Conservation (phyloP, 768 basidiomycete genomes). For the Myochromella boudieri region DNA sequence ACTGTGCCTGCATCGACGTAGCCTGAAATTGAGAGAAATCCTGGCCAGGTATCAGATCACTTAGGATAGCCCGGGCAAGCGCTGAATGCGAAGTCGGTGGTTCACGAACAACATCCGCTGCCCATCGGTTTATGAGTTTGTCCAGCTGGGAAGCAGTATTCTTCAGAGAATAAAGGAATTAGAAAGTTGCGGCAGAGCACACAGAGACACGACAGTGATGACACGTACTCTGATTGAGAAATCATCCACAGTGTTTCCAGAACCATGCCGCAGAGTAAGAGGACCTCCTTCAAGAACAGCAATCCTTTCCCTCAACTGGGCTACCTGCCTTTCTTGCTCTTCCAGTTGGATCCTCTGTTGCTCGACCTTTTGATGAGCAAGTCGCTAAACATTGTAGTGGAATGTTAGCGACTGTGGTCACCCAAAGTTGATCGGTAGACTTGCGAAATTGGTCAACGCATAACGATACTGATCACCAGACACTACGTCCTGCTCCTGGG, state of each 20-base stretch:
- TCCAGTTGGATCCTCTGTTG: constrained; percentile 76
- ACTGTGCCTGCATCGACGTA: constrained; percentile 74
- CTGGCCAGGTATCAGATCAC: constrained; percentile 54
- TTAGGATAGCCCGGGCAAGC: constrained; percentile 58
- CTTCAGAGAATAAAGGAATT: constrained; percentile 33
- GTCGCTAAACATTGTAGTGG: constrained; percentile 46
- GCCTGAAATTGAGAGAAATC: constrained; percentile 45
- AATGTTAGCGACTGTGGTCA: background rate
- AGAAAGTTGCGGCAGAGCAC: too few species aligned
- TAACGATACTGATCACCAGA: constrained; percentile 76
- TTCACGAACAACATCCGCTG: constrained; percentile 65
- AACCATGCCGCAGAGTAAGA: constrained; percentile 37
- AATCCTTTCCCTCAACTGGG: constrained; percentile 68
- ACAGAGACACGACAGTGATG: background rate
- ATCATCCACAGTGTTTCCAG: constrained; percentile 75
- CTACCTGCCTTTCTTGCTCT: constrained; percentile 83
- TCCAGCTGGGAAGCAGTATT: constrained; percentile 82
- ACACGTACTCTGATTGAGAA: constrained; percentile 79
- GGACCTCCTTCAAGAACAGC: constrained; percentile 69
- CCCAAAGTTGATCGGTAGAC: constrained; percentile 21
- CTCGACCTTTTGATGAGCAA: constrained; percentile 89
- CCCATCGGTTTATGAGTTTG: constrained; percentile 85
- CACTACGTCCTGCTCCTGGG: constrained; percentile 37
- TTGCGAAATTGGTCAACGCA: constrained; percentile 79
- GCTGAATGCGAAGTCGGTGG: constrained; percentile 53